Evolutionary conservation across 768 basidiomycete species (phyloP).

Genomic region (Boletus vermiculosoides): DNA sequence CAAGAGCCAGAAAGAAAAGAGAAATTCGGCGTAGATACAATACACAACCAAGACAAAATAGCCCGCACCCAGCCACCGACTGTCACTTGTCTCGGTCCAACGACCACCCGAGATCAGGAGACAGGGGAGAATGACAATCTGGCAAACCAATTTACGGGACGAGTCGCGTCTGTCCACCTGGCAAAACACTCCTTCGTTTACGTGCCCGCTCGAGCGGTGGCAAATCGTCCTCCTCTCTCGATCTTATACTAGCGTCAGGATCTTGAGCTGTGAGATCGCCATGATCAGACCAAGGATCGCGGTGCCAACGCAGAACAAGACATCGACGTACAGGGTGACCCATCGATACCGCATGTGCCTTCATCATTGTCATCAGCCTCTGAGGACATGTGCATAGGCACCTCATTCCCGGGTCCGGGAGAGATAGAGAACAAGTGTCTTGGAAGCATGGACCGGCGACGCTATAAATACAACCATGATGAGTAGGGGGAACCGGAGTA

Average conservation of each 20-base stretch:
- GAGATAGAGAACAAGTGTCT: slow-evolving; percentile 46
- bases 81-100: background rate
- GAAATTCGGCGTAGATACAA: background rate
- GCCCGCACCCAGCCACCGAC: background rate
- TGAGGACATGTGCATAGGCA: slow-evolving; percentile 19
- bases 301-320: background rate
- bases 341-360: slow-evolving; percentile 28
- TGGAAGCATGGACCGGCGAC: slow-evolving; percentile 73
- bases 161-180: slow-evolving; percentile 32
- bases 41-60: background rate
- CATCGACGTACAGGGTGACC: slow-evolving; percentile 23
- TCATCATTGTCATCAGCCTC: slow-evolving; percentile 30
- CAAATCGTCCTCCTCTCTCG: slow-evolving; percentile 53
- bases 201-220: slow-evolving; percentile 71
- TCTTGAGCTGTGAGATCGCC: slow-evolving; percentile 20
- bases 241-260: slow-evolving; percentile 22
- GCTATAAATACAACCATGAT: slow-evolving; percentile 39
- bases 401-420: slow-evolving; percentile 12
- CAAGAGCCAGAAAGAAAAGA: background rate
- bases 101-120: background rate
- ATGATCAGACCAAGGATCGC: slow-evolving; percentile 8
- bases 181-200: slow-evolving; percentile 43
- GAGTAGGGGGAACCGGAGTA: background rate
- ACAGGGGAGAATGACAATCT: background rate
- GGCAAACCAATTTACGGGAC: slow-evolving; percentile 1